These are phyloP conservation scores for Naganishia albida DNA, from an alignment of 1,284 basidiomycete species.

Conservation along the genomic window DNA sequence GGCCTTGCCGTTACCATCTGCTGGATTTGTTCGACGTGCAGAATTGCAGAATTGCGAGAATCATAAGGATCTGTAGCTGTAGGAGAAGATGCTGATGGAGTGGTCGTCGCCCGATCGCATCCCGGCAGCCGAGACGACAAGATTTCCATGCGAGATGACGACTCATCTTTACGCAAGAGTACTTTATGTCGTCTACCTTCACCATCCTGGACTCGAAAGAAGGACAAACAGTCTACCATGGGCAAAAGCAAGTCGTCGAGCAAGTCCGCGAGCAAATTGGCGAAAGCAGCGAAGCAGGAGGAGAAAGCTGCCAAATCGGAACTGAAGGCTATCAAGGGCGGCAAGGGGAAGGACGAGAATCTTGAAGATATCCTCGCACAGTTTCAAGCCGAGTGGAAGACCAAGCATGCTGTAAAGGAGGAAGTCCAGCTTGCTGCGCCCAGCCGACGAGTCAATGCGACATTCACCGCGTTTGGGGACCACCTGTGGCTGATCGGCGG, in stretches of 20 bases:
- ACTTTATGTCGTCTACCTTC: neutral
- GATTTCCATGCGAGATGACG: constrained; percentile 5
- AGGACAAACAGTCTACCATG: neutral
- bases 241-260: constrained; percentile 18
- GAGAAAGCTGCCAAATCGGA: constrained; percentile 31
- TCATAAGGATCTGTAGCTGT: too few species aligned
- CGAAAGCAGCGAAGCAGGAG: constrained; percentile 24
- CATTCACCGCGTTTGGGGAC: constrained; percentile 61
- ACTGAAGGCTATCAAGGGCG: constrained; percentile 32
- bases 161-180: neutral
- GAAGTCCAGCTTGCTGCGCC: constrained; percentile 31
- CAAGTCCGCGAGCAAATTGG: constrained; percentile 26
- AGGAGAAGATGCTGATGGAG: too few species aligned
- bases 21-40: neutral
- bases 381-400: constrained; percentile 34
- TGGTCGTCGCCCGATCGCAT: neutral
- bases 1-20: too few species aligned
- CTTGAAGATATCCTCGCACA: constrained; percentile 32
- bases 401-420: constrained; percentile 32
- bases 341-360: constrained; percentile 33
- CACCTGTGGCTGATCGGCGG: constrained; percentile 73
- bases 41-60: neutral
- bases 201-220: too few species aligned
- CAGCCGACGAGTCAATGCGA: constrained; percentile 27
- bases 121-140: constrained; percentile 1